A percentile compares a stretch with the other conserved stretches of the same genome.
phyloP scores from a whole-genome alignment of 2,329 filamentous ascomycete genomes.

The Grosmannia huntii region DNA sequence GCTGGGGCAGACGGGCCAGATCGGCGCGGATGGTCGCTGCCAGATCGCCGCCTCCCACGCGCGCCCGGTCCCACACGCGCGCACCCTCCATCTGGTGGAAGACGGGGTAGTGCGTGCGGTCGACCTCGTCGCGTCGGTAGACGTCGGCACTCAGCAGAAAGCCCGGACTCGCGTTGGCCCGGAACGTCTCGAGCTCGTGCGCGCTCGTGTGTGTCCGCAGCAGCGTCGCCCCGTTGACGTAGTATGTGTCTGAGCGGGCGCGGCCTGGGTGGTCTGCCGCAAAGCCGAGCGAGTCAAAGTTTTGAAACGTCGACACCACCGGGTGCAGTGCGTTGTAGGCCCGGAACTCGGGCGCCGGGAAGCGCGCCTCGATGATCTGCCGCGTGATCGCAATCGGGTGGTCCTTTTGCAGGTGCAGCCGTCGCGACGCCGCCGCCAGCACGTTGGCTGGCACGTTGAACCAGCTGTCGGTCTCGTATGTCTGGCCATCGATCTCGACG shows the following conservation, averaged over 20 bases:
- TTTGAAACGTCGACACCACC: conserved; percentile 72
- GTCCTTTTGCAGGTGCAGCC: conserved; percentile 79
- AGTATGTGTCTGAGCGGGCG: conserved; percentile 85
- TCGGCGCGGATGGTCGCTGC: conserved; percentile 57
- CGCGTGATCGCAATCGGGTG: conserved; percentile 87
- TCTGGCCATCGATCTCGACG: conserved; percentile 48
- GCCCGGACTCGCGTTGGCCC: conserved; percentile 57
- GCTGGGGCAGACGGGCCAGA: conserved; percentile 56
- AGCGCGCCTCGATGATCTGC: conserved; percentile 81
- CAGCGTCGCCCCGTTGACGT: conserved; percentile 73
- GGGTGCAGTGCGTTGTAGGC: conserved; percentile 60
- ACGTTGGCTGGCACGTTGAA: conserved; percentile 75
- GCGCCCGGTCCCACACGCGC: conserved; percentile 63
- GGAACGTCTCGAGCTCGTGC: conserved; percentile 76
- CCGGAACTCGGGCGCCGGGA: conserved; percentile 58
- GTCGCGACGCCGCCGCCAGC: conserved; percentile 57
- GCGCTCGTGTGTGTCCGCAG: conserved; percentile 90
- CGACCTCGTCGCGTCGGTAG: conserved; percentile 88
- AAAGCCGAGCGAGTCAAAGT: conserved; percentile 96
- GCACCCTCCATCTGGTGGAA: conserved; percentile 99
- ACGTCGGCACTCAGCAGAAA: conserved; percentile 89
- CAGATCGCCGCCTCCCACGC: conserved; percentile 40
- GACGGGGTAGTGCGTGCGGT: conserved; percentile 87
- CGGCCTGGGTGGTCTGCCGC: conserved; percentile 78
- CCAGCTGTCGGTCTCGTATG: conserved; percentile 63